phyloP scores from a whole-genome alignment of 2,329 filamentous ascomycete species.

The Fusarium tjaetaba region DNA sequence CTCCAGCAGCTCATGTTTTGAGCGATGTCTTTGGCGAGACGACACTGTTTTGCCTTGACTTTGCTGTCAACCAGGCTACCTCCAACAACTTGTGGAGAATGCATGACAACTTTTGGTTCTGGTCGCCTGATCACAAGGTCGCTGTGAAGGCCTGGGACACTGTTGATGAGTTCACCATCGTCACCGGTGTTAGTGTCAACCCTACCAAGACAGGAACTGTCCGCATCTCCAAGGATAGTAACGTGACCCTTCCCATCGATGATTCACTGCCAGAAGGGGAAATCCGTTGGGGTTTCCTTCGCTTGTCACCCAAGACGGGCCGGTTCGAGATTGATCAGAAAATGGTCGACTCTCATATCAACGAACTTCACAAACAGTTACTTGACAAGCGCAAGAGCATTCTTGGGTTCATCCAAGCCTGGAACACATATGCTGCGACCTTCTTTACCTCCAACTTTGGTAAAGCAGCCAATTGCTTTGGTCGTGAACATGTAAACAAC shows the following conservation, averaged over 20 bases:
- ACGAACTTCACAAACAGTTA: conserved; percentile 68
- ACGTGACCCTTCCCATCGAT: conserved; percentile 37
- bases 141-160: conserved; percentile 69
- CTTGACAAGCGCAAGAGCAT: conserved; percentile 60
- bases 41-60: conserved; percentile 72
- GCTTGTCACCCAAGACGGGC: conserved; percentile 61
- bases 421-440: conserved; percentile 62
- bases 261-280: conserved; percentile 57
- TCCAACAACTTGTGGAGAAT: conserved; percentile 65
- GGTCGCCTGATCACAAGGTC: conserved; percentile 62
- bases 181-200: conserved; percentile 69
- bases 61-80: conserved; percentile 68
- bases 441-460: conserved; percentile 66
- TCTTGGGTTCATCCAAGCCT: conserved; percentile 57
- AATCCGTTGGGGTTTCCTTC: conserved; percentile 66
- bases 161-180: conserved; percentile 62
- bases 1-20: conserved; percentile 68
- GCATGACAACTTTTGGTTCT: conserved; percentile 75
- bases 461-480: conserved; percentile 61
- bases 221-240: conserved; percentile 48
- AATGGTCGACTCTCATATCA: conserved; percentile 68
- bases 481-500: conserved; percentile 60
- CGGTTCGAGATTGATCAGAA: conserved; percentile 68
- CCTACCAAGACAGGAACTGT: conserved; percentile 59
- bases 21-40: conserved; percentile 69